These are phyloP conservation scores for Rhododendron ovatum DNA, from an alignment of 148 eudicot species.

Conservation along the genomic window DNA sequence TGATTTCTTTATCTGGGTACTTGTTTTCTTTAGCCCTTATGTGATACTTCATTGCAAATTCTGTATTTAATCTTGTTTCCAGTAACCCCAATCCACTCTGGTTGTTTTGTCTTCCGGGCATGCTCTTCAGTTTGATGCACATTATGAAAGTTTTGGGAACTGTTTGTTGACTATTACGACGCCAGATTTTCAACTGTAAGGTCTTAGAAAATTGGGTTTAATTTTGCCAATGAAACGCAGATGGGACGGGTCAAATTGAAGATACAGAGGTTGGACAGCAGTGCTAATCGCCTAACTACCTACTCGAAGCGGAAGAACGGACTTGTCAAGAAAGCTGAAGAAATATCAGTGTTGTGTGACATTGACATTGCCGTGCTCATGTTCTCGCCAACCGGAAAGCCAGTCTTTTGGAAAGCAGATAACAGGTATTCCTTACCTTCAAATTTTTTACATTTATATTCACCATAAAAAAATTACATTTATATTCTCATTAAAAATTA, in stretches of 20 bases:
- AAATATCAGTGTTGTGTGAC: constrained; percentile 41
- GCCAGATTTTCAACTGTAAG: background rate
- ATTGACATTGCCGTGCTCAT: constrained; percentile 34
- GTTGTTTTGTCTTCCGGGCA: background rate
- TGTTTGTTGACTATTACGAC: background rate
- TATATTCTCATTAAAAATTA: background rate
- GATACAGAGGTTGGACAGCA: constrained; percentile 37
- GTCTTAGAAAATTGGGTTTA: background rate
- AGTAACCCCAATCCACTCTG: background rate
- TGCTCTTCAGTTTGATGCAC: background rate
- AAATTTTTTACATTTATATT: background rate
- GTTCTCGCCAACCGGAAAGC: constrained; percentile 45
- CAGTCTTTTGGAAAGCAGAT: constrained; percentile 15
- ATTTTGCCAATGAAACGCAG: constrained; percentile 12
- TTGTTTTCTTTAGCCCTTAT: background rate
- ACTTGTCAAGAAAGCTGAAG: constrained; percentile 38
- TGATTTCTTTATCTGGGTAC: background rate
- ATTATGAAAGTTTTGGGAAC: background rate
- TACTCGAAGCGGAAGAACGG: constrained; percentile 41
- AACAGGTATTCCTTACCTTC: constrained; percentile 8
- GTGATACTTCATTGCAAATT: background rate
- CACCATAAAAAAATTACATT: background rate
- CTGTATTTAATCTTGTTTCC: too few species aligned
- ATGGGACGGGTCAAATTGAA: constrained; percentile 51
- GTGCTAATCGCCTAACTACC: constrained; percentile 32